phyloP scores from a whole-genome alignment of 1,284 basidiomycete species.

The Sporisorium sorghi region DNA sequence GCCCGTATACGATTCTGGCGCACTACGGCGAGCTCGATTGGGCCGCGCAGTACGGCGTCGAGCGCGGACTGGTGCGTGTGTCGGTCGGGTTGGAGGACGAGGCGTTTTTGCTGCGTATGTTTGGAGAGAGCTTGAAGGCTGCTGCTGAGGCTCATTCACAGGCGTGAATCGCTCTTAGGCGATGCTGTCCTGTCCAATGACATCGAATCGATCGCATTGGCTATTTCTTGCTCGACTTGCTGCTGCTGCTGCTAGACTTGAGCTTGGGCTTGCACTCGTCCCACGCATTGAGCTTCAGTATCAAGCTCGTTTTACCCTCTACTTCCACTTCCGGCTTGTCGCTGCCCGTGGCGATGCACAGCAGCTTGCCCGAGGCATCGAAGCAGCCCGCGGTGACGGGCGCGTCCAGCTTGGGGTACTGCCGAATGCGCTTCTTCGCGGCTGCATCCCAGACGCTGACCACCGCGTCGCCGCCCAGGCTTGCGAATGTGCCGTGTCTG shows the following conservation, averaged over 20 bases:
- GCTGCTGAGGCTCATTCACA: conserved; percentile 72
- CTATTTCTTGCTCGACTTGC: conserved; percentile 19
- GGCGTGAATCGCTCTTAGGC: too few species aligned
- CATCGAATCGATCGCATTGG: too few species aligned
- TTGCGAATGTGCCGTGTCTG: conserved; percentile 90
- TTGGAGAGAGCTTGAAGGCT: conserved; percentile 77
- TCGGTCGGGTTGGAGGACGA: conserved; percentile 89
- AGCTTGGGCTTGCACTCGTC: conserved; percentile 61
- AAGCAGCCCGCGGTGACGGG: conserved; percentile 58
- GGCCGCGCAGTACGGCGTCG: conserved; percentile 88
- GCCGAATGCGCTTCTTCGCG: conserved; percentile 90
- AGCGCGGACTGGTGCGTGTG: conserved; percentile 84
- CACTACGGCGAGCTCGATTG: conserved; percentile 92
- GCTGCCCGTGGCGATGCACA: conserved; percentile 60
- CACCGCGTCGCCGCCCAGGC: conserved; percentile 89
- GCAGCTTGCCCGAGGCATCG: conserved; percentile 48
- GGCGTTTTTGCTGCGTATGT: conserved; percentile 75
- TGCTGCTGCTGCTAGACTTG: conserved; percentile 9
- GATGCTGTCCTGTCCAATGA: too few species aligned
- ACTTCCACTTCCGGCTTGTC: conserved; percentile 37
- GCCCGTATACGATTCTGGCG: conserved; percentile 91
- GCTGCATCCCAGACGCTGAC: conserved; percentile 97
- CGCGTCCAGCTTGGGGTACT: conserved; percentile 75
- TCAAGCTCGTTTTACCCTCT: conserved; percentile 14
- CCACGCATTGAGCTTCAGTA: conserved; percentile 39